Evolutionary conservation across 306 rosid species (phyloP).

Genomic region (Carpinus fangiana): DNA sequence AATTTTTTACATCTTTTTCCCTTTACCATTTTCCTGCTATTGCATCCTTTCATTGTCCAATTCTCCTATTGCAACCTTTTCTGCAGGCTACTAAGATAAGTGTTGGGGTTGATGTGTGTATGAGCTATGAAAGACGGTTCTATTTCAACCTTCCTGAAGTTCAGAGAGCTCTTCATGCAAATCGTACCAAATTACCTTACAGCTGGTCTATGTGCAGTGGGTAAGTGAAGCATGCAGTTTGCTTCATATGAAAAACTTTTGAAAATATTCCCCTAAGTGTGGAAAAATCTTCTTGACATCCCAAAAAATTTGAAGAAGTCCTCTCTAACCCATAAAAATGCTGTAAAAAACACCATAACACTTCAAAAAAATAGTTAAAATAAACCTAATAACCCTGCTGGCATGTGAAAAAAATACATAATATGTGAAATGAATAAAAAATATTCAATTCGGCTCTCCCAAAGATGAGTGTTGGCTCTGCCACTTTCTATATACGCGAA

Average conservation of each 20-base stretch:
- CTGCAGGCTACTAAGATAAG: conserved; percentile 82
- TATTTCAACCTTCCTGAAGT: conserved; percentile 85
- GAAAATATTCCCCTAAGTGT: not conserved
- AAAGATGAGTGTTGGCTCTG: too few relatives aligned
- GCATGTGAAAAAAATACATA: too few relatives aligned
- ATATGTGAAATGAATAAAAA: too few relatives aligned
- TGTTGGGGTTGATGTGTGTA: conserved; percentile 81
- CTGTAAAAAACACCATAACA: too few relatives aligned
- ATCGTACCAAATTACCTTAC: conserved; percentile 78
- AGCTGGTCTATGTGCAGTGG: conserved; percentile 74
- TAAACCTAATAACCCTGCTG: too few relatives aligned
- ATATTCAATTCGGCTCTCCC: too few relatives aligned
- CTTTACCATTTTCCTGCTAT: not conserved
- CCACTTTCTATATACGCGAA: not conserved
- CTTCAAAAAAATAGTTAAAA: too few relatives aligned
- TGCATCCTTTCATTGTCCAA: not conserved
- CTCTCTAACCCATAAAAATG: too few relatives aligned
- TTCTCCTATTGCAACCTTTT: not conserved
- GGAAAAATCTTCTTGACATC: too few relatives aligned
- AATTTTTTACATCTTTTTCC: not conserved
- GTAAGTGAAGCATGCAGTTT: conserved; percentile 39
- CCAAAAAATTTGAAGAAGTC: too few relatives aligned
- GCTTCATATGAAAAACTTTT: not conserved
- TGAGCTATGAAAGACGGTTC: conserved; percentile 50
- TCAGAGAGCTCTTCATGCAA: conserved; percentile 93